Percentiles rank a stretch among this genome's conserved stretches.
phyloP scores from a whole-genome alignment of 2,329 filamentous ascomycete genomes.

The Bipolaris sorokiniana region DNA sequence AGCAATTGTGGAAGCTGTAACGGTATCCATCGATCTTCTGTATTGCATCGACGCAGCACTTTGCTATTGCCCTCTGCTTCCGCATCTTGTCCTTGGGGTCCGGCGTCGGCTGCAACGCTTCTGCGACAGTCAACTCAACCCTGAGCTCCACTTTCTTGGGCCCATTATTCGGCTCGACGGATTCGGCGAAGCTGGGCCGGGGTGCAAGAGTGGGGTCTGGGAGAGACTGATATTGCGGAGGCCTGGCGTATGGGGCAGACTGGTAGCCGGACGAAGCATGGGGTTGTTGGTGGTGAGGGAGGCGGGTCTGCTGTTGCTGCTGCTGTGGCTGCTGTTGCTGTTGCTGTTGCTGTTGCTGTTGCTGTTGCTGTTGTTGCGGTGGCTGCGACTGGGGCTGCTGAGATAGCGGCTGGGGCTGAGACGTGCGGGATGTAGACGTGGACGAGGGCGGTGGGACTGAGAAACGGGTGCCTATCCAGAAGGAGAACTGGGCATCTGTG shows the following conservation, averaged over 20 bases:
- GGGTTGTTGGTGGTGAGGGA: conserved; percentile 17
- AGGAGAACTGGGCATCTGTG: conserved; percentile 47
- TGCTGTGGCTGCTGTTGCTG: conserved; percentile 1
- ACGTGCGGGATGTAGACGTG: neutral
- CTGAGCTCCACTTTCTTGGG: conserved; percentile 30
- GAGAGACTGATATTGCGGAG: conserved; percentile 32
- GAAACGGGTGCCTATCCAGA: conserved; percentile 48
- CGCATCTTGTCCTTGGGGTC: conserved; percentile 53
- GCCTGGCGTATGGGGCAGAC: conserved; percentile 33
- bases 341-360: neutral
- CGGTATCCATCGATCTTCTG: conserved; percentile 55
- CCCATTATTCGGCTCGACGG: conserved; percentile 11
- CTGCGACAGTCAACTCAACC: conserved; percentile 43
- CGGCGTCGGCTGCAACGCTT: conserved; percentile 42
- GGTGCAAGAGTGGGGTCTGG: conserved; percentile 36
- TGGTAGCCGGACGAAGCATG: conserved; percentile 40
- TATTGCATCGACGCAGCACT: conserved; percentile 53
- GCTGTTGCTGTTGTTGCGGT: neutral
- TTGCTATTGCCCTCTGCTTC: conserved; percentile 55
- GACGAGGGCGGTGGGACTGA: conserved; percentile 30
- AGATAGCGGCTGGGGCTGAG: neutral
- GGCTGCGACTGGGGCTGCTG: neutral
- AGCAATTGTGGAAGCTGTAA: conserved; percentile 59
- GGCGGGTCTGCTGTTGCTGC: conserved; percentile 12
- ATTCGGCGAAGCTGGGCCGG: conserved; percentile 25